Evolutionary conservation across 192 early-diverging fungal species (phyloP), one percentile per base, ranked within the genome.

Genomic region (Pilobolus umbonatus): DNA sequence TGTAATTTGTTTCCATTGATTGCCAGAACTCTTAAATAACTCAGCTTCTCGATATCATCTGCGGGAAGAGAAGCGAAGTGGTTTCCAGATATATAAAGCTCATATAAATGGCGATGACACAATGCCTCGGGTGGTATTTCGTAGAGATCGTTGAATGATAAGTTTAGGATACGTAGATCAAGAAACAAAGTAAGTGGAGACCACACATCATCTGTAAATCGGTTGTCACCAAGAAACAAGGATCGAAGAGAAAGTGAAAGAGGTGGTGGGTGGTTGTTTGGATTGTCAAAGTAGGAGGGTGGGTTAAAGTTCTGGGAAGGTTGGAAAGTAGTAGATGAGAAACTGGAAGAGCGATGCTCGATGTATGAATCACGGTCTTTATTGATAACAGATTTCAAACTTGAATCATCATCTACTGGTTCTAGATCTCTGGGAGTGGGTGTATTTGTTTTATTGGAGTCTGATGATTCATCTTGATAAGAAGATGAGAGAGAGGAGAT

Each of bases 1-100:
- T 86, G 85, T 31, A 96, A 73, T 69, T 89, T 91, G 73, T 96
- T 96, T 40, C 85, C 90, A 69, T 94, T 94, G 60, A 96, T 77
- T 64, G 90, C 85, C 11, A 96, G 65, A 17, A 89, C 68, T n/a
- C 80, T 78, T n/a, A 96, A 50, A 21, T 67, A 78, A 12, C 80
- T 79, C 42, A 90, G 81, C 21, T 82, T 79, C 36, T 89, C 90
- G 48, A 93, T 86, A 60, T 88, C 87, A 39, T 94, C 93, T 31
- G 85, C 90, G 4, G 92, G 93, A 12, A 96, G 72, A 0, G 85
- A 86, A 12, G 86, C 77, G 42, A 96, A 77, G 30, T 88, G 80
- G 58, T 94, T 94, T 5, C 93, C 92, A 10, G 86, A 86, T 39
- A 96, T 57, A 64, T 92, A 88, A 31, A 96, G 71, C 57, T 92